Evolutionary conservation across 805 yeast species (phyloP), one percentile per base, ranked within the genome.

Genomic region (Lipomyces yamanashiensis): DNA sequence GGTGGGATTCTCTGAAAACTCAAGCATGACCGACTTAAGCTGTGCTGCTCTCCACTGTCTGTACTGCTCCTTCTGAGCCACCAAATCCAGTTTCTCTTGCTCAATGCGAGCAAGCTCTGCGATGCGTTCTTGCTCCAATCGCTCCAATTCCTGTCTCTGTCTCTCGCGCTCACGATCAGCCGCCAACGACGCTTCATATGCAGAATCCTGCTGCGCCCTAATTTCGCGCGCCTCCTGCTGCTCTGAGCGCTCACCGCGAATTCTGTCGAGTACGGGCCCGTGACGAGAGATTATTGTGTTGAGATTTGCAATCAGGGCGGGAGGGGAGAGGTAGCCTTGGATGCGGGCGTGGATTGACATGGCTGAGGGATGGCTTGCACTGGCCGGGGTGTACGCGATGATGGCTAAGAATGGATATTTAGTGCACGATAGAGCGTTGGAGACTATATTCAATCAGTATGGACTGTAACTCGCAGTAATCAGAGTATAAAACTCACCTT

Each of bases 351-450:
- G 82, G 54, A 88, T 76, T 4, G 89, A 82, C 72, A 89, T 64
- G 8, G 69, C 62, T 12, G 68, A 43, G 17, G 69, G 59, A 34
- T 64, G 69, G n/a, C 50, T 48, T 19, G 69, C 50, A 13, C 68
- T 44, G 9, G 69, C 61, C n/a, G 64, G 62, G 2, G 68, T 60
- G 54, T 61, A 53, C 12, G 69, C 87, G 10, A 95, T 74, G 12
- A 92, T 77, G 0, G 93, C 96, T 40, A 90, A 74, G 72, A 89
- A 88, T n/a, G 99, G 99, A 71, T 87, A 86, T 67, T 84, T 82
- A 21, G 90, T 82, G 47, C 87, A 87, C 62, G 84, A 83, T 64
- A 92, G 81, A 44, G 87, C 85, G 71, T 88, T 87, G 0, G 96
- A 88, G 15, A 91, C 86, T 55, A 39, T 36, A 23, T 7, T 13